Base-by-base conservation (phyloP, 2,329 filamentous ascomycete genomes). In the Gaeumannomyces sp. region DNA sequence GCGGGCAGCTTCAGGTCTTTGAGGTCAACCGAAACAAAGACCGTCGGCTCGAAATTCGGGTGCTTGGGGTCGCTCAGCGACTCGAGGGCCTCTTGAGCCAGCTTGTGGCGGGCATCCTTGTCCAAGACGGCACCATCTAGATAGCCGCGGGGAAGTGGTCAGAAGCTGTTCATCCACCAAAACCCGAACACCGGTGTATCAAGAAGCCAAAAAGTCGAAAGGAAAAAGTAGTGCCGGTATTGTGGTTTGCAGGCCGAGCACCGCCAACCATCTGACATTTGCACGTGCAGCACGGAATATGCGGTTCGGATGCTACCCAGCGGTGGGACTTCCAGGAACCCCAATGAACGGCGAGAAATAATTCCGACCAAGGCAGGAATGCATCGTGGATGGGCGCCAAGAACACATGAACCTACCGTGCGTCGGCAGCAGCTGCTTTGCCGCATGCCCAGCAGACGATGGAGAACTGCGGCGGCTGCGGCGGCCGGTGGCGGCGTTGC, bases 11-110 rank as follows among this genome's bases (percentile, higher is more conserved):
- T 75, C 35, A 78, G 63, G 25, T 75, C 73, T 33, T 71, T 71
- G 61, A 80, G 68, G 67, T 83, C 81, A 63, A 75, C 70, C 1
- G 75, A 75, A 7, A 74, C 77, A 68, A 83, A 75, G 56, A 83
- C 76, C 4, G 77, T 79, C 4, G 81, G 80, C 69, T 82, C 79
- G 66, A 83, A 83, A 8, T 73, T 71, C 60, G 72, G 58, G 67
- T 75, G 73, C 14, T 65, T 62, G 4, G 79, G 78, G 69, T 82
- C 72, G 66, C 80, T 80, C 66, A 78, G 72, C 33, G 74, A 76
- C 64, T 73, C 74, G 66, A 83, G 75, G 33, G 69, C 70, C 28
- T 71, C 71, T 7, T 80, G 73, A 16, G 74, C 72, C 16, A 66
- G 67, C 29, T 71, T 71, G 64, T 77, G 72, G 50, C 70, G 68